Conservation (phyloP, 106 monocot species). For the Apostasia shenzhenica region DNA sequence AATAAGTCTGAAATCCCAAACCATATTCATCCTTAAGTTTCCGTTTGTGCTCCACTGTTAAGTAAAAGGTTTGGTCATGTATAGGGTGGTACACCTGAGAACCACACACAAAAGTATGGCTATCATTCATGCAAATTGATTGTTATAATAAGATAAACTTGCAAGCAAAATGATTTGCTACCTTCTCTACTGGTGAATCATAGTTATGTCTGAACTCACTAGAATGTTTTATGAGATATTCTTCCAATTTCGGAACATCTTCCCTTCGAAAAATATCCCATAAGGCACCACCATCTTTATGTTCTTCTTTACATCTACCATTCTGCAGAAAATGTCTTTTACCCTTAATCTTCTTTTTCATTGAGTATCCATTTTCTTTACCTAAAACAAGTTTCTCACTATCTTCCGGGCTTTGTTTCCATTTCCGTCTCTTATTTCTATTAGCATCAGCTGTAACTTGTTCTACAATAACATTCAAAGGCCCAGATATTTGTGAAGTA, state of each 20-base stretch:
- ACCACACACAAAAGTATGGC: not conserved
- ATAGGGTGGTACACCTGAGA: constrained; percentile 58
- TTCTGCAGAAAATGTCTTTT: not conserved
- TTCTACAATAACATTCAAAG: too few relatives aligned
- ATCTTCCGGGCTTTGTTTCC: not conserved
- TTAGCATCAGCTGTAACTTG: not conserved
- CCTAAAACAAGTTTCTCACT: too few relatives aligned
- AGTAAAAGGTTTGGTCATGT: constrained; percentile 73
- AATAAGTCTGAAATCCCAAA: constrained; percentile 11
- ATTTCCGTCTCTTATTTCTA: not conserved
- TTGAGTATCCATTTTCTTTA: too few relatives aligned
- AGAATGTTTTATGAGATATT: constrained; percentile 55
- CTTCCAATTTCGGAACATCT: constrained; percentile 53
- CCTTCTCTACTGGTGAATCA: constrained; percentile 52
- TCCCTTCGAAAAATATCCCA: constrained; percentile 93
- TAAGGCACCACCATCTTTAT: constrained; percentile 55
- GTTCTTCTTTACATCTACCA: not conserved
- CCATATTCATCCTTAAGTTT: constrained; percentile 76
- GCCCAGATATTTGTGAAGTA: too few relatives aligned
- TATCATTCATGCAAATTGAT: not conserved
- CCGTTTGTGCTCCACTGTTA: constrained; percentile 55
- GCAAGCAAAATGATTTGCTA: not conserved
- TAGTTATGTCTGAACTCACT: constrained; percentile 64
- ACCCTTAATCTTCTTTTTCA: too few relatives aligned
- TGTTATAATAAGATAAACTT: not conserved